Conservation (phyloP, 305 asterid genomes). For the Euphrasia arctica region DNA sequence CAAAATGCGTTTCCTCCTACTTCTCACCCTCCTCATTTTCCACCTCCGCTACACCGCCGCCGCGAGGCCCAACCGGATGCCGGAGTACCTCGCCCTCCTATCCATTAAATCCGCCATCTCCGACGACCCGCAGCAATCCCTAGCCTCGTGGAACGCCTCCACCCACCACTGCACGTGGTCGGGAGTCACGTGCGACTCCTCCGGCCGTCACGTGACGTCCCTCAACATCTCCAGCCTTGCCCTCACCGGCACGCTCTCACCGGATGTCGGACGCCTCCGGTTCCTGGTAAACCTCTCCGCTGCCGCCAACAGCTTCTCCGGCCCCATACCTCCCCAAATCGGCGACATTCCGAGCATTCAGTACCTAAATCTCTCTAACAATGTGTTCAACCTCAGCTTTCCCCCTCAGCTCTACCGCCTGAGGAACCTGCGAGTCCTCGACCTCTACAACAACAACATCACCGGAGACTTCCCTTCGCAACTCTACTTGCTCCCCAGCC, state of each 20-base stretch:
- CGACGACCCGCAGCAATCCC: constrained; percentile 28
- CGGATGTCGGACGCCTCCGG: constrained; percentile 38
- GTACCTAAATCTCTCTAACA: constrained; percentile 55
- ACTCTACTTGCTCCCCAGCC: constrained; percentile 32
- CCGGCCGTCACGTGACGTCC: constrained; percentile 35
- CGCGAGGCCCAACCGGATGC: constrained; percentile 21
- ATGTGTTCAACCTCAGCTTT: constrained; percentile 40
- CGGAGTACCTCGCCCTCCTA: constrained; percentile 25
- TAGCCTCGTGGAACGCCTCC: constrained; percentile 42
- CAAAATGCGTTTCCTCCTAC: constrained; percentile 35
- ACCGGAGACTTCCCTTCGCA: constrained; percentile 48
- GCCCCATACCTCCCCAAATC: constrained; percentile 32
- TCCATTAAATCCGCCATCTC: constrained; percentile 33
- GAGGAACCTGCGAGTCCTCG: constrained; percentile 41
- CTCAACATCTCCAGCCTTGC: constrained; percentile 51
- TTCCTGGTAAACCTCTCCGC: constrained; percentile 36
- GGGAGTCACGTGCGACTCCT: constrained; percentile 46
- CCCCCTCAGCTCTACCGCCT: constrained; percentile 39
- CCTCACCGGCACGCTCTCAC: constrained; percentile 47
- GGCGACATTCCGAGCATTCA: constrained; percentile 32
- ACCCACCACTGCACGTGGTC: constrained; percentile 47
- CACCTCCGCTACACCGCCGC: constrained; percentile 23
- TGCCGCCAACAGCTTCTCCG: constrained; percentile 39
- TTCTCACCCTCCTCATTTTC: constrained; percentile 20
- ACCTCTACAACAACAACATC: constrained; percentile 56